Conservation (phyloP, 2,329 filamentous ascomycete species). For the Fusarium stilboides region DNA sequence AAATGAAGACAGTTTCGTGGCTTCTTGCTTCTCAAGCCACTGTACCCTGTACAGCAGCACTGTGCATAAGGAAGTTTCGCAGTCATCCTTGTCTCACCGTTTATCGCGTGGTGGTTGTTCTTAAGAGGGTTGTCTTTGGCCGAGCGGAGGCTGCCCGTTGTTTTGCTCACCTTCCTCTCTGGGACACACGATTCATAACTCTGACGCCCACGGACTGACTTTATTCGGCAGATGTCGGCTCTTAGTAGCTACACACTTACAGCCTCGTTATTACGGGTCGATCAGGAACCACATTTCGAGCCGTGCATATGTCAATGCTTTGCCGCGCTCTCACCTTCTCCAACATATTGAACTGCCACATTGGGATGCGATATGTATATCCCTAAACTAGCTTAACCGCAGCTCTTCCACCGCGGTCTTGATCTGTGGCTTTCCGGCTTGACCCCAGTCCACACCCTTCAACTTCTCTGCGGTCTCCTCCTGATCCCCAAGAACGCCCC, state of each 20-base stretch:
- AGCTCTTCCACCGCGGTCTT: conserved; percentile 61
- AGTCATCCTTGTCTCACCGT: conserved; percentile 21
- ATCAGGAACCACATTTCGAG: conserved; percentile 43
- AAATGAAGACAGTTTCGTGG: conserved; percentile 10
- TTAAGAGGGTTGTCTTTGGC: conserved; percentile 5
- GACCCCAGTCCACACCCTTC: conserved; percentile 71
- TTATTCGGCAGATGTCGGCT: conserved; percentile 24
- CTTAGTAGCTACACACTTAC: conserved; percentile 5
- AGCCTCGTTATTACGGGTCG: conserved; percentile 25
- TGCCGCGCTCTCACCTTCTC: conserved; percentile 11
- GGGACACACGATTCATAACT: conserved; percentile 17
- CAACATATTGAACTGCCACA: conserved; percentile 25
- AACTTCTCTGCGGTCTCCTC: conserved; percentile 55
- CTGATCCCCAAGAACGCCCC: conserved; percentile 59
- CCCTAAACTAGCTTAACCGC: conserved; percentile 53
- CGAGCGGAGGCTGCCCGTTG: conserved; percentile 2
- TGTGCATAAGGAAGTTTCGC: conserved; percentile 5
- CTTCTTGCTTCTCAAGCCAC: conserved; percentile 23
- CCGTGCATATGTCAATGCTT: conserved; percentile 22
- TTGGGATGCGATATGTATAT: conserved; percentile 18
- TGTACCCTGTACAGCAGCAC: conserved; percentile 6
- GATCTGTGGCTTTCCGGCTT: conserved; percentile 64
- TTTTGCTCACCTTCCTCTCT: conserved; percentile 40
- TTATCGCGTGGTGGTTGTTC: conserved; percentile 5
- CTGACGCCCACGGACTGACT: conserved; percentile 17